Base-by-base conservation (phyloP, 441 rosid genomes). In the Populus tomentosa region DNA sequence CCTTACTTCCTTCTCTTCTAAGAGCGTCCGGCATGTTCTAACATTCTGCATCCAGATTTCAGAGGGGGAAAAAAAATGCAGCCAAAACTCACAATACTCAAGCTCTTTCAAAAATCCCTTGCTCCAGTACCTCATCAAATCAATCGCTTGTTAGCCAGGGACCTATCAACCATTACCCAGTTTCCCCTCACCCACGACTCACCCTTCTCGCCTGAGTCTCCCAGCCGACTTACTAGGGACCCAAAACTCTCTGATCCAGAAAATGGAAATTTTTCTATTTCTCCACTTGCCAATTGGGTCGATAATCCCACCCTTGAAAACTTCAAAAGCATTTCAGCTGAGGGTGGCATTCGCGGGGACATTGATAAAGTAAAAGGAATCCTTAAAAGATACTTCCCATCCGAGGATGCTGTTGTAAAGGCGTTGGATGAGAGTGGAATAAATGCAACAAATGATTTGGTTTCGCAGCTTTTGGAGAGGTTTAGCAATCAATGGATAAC, bases 221-320 rank as follows among this genome's bases (percentile, higher is more conserved):
- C 88, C 10, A 87, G 86, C 78, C 86, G 87, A 62, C 92, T 93
- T 10, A 78, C 85, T 74, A 89, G 98, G 97, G 77, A 77, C 81
- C 76, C 85, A 8, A 75, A 69, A 46, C 66, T 78, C 23, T 32
- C 79, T 6, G 78, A 75, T 50, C 67, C 84, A n/a, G 40, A 63
- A 3, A 87, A 82, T 56, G 94, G 85, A 18, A 91, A 93, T 74
- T 90, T 94, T 66, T 86, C 87, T 16, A 87, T 90, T 75, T 97
- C 95, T 73, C 87, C 95, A 40, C 79, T 89, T 0, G 89, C 89
- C 53, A 65, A 80, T 59, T 90, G 97, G 56, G 20, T 46, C 67
- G 82, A 30, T 9, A n/a, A 82, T 85, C 84, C 46, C 67, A 11
- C 18, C 56, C 56, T 11, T 46, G 56, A 46, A 46, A 46, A 46